phyloP scores from a whole-genome alignment of 129 eudicot genomes.

The Mikania micrantha region DNA sequence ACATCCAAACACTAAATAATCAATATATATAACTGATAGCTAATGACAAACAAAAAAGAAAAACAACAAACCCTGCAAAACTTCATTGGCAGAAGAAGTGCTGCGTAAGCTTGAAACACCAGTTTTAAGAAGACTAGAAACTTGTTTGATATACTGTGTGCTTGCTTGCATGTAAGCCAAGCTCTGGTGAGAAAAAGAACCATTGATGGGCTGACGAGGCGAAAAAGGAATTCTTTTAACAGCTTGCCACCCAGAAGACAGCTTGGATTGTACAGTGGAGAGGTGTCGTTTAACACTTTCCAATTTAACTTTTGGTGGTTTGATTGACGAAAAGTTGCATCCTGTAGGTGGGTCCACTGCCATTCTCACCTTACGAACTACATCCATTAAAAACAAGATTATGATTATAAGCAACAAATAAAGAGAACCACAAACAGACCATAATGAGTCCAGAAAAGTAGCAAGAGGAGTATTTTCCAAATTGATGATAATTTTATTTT shows the following conservation, averaged over 20 bases:
- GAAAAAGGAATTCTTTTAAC: slow-evolving; percentile 53
- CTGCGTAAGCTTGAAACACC: slow-evolving; percentile 63
- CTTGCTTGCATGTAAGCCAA: slow-evolving; percentile 82
- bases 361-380: slow-evolving; percentile 83
- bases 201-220: slow-evolving; percentile 40
- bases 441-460: too few species aligned
- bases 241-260: slow-evolving; percentile 71
- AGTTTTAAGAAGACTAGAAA: slow-evolving; percentile 68
- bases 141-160: slow-evolving; percentile 66
- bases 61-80: slow-evolving; percentile 48
- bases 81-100: slow-evolving; percentile 62
- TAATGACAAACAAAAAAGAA: neutral
- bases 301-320: slow-evolving; percentile 50
- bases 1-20: neutral
- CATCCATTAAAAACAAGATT: slow-evolving; percentile 17
- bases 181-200: slow-evolving; percentile 71
- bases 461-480: too few species aligned
- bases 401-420: neutral
- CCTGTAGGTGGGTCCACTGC: slow-evolving; percentile 69
- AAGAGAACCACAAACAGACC: neutral
- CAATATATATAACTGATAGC: neutral
- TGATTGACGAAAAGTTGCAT: slow-evolving; percentile 58
- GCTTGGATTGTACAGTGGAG: slow-evolving; percentile 31
- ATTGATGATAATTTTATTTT: neutral
- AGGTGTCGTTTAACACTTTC: slow-evolving; percentile 42